Percentiles rank a stretch among this genome's conserved stretches.
Conservation (phyloP, 1,139 yeast genomes). For the Yamadazyma conglobata region DNA sequence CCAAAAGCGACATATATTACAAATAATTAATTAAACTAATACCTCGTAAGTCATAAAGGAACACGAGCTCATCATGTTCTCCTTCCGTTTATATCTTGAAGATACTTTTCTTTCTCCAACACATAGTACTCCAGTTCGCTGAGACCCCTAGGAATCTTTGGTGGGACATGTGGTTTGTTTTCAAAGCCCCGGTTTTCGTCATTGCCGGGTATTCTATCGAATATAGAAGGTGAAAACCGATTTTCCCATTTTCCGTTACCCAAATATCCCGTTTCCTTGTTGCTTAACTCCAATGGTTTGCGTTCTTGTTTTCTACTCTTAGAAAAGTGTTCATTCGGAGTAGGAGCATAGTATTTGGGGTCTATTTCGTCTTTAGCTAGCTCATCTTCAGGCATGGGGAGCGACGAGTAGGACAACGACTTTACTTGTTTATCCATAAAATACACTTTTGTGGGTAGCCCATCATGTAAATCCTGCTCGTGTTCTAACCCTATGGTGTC, state of each 20-base stretch:
- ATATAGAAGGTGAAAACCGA: conserved; percentile 41
- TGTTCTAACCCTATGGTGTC: conserved; percentile 40
- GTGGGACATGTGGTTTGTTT: conserved; percentile 47
- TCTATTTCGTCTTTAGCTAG: conserved; percentile 37
- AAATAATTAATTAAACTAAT: no score
- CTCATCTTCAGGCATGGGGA: conserved; percentile 17
- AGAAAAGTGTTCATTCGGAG: conserved; percentile 39
- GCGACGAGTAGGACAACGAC: conserved; percentile 23
- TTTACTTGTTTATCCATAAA: conserved; percentile 33
- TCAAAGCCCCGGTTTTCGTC: conserved; percentile 26
- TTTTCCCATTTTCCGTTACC: conserved; percentile 38
- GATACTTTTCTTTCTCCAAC: conserved; percentile 38
- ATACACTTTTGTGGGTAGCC: conserved; percentile 35
- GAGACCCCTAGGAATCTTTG: conserved; percentile 53
- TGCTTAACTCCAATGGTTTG: conserved; percentile 24
- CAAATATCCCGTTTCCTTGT: conserved; percentile 30
- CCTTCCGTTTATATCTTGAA: conserved; percentile 43
- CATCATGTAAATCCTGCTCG: conserved; percentile 15
- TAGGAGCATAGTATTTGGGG: conserved; percentile 46
- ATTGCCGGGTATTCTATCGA: conserved; percentile 24
- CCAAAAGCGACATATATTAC: no score
- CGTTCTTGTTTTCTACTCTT: conserved; percentile 13
- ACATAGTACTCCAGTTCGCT: conserved; percentile 46
- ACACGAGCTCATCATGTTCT: conserved; percentile 17
- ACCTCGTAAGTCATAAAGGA: no score